Evolutionary conservation across 2,329 filamentous ascomycete species (phyloP).

Genomic region (Penicillium freii): DNA sequence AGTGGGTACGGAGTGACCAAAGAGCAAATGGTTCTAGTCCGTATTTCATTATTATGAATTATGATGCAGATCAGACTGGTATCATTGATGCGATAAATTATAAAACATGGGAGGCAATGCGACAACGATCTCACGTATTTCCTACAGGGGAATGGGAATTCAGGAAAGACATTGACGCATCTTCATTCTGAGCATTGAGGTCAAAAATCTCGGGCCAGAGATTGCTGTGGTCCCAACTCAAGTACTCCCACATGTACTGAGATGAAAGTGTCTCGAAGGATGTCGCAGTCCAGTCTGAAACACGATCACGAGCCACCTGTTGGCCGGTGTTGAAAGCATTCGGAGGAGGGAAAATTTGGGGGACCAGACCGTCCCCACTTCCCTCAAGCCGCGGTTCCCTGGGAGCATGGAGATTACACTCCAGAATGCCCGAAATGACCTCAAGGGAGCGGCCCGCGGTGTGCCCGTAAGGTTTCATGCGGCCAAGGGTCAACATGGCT

Average conservation of each 20-base stretch:
- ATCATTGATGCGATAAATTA: neutral
- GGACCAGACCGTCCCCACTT: neutral
- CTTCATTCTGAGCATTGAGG: neutral
- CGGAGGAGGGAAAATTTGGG: neutral
- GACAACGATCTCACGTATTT: neutral
- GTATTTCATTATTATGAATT: too few relatives aligned
- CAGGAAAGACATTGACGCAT: conserved; percentile 6
- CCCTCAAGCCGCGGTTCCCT: conserved; percentile 19
- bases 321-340: neutral
- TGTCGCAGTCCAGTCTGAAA: conserved; percentile 9
- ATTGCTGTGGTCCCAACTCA: conserved; percentile 12
- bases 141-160: conserved; percentile 38
- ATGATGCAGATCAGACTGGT: neutral
- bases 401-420: neutral
- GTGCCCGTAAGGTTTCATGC: conserved; percentile 12
- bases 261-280: conserved; percentile 8
- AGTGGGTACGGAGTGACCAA: too few relatives aligned
- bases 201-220: conserved; percentile 12
- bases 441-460: conserved; percentile 14
- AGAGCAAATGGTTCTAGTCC: too few relatives aligned
- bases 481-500: conserved; percentile 12
- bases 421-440: conserved; percentile 12
- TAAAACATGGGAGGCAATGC: neutral
- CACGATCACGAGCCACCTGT: neutral
- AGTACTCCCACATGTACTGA: conserved; percentile 16